A percentile compares a stretch with the other conserved stretches of the same genome.
Conservation (phyloP, 2,329 filamentous ascomycete genomes). For the Trichophyton schoenleinii region DNA sequence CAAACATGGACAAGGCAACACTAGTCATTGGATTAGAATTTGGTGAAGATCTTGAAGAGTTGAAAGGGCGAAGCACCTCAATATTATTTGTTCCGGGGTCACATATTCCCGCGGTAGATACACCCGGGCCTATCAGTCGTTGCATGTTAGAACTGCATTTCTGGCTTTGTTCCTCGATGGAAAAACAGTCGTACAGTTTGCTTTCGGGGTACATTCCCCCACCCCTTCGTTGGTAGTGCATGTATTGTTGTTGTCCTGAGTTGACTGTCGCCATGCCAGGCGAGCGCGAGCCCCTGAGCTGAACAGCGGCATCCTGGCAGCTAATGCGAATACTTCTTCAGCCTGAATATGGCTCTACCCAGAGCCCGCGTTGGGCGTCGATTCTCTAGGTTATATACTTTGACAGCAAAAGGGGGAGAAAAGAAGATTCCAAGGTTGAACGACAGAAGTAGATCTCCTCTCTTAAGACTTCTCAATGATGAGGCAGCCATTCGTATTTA, state of each 20-base stretch:
- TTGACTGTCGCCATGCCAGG: neutral
- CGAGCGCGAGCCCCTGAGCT: neutral
- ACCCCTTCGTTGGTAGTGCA: conserved; percentile 2
- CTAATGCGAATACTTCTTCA: neutral
- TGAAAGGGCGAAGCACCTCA: neutral
- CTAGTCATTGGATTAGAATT: neutral
- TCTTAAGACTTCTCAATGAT: neutral
- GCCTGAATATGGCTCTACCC: neutral
- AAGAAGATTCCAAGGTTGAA: neutral
- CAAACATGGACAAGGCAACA: conserved; percentile 2
- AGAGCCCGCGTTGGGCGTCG: neutral
- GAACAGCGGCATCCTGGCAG: neutral
- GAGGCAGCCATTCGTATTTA: neutral
- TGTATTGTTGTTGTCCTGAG: neutral
- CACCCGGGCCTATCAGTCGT: neutral
- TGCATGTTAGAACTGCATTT: neutral
- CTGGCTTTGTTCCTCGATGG: neutral
- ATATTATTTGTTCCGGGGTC: neutral
- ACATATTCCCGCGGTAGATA: neutral
- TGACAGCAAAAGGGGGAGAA: neutral
- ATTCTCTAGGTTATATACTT: neutral
- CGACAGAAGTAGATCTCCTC: neutral
- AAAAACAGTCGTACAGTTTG: neutral
- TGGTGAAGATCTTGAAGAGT: neutral
- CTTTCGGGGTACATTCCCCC: neutral